Evolutionary conservation across 2,329 filamentous ascomycete species (phyloP), one percentile per base, ranked within the genome.

Genomic region (Waltergamsia citrina): DNA sequence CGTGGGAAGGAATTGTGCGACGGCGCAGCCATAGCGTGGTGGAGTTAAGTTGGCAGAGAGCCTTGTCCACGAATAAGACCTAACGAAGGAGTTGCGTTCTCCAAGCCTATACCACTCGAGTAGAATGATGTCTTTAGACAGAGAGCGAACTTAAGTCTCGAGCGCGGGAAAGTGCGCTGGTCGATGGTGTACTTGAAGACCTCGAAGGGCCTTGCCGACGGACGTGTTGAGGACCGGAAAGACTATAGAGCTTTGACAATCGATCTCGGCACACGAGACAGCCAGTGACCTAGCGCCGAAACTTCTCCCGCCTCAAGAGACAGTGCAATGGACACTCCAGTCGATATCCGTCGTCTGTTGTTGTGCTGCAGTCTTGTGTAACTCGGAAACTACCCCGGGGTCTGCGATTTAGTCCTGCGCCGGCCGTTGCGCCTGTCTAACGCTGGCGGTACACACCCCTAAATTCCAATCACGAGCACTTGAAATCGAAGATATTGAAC

Each of bases 1-100:
- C 71, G 73, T 48, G 70, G 59, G 53, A 72, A 78, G 32, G 65
- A 57, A 51, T 66, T 72, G 59, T 78, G 72, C 47, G 69, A 51
- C 38, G 50, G 45, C 33, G 71, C 64, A 47, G 71, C 63, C 72
- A 78, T 78, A 23, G 34, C 23, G 29, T 7, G 11, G 14, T 24
- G 33, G 22, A 12, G 16, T 23, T 20, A 14, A 17, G 17, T 15
- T 15, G 23, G 17, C 14, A n/a, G 14, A 14, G 17, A 19, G n/a
- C n/a, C n/a, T n/a, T n/a, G n/a, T n/a, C n/a, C n/a, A n/a, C n/a
- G n/a, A n/a, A n/a, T n/a, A n/a, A n/a, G n/a, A n/a, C n/a, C n/a
- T n/a, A n/a, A n/a, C n/a, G n/a, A n/a, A n/a, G n/a, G n/a, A n/a
- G n/a, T n/a, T n/a, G n/a, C n/a, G n/a, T n/a, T n/a, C n/a, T n/a